Base-by-base conservation (phyloP, 768 basidiomycete genomes). In the Amanita rimosa region DNA sequence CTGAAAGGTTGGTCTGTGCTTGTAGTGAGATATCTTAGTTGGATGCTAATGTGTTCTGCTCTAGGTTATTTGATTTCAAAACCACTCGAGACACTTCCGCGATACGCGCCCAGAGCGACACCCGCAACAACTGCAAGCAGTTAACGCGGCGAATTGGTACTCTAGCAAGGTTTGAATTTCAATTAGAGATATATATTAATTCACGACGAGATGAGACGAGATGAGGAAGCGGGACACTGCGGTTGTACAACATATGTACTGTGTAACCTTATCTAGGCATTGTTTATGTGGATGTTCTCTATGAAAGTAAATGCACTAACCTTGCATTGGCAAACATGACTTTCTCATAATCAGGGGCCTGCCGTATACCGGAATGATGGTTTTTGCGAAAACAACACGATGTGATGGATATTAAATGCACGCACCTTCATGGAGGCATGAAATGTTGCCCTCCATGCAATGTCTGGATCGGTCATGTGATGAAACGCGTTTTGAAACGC, bases 1-100 rank as follows among this genome's bases (percentile, higher is more conserved):
- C 62, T 78, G 56, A 77, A 68, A 58, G 85, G 84, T 64, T 49
- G 27, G 62, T 47, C 27, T 35, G 6, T 3, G 5, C 9, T 2
- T 17, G 6, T 13, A 31, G 17, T 21, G 13, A 14, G 9, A 21
- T 38, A 0, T n/a, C 6, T 14, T 2, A 7, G 22, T 17, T 21
- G 6, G 34, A 13, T 17, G n/a, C 33, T 34, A 13, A 45, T 11
- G 44, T n/a, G 22, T 13, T 3, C 11, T 33, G 38, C 24, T 29
- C 4, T 27, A 48, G 47, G 47, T 1, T 49, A 36, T 43, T 11
- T 49, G 17, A 42, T 49, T 22, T 42, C 48, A 19, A 49, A 49
- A 26, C 48, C 48, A 24, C 40, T 49, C 14, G 48, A 49, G 31
- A 39, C n/a, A 10, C 40, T 49, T n/a, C 48, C 48, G 22, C 39